Evolutionary conservation across 176 grass and related monocot species (phyloP).

Genomic region (Oryza meyeriana): DNA sequence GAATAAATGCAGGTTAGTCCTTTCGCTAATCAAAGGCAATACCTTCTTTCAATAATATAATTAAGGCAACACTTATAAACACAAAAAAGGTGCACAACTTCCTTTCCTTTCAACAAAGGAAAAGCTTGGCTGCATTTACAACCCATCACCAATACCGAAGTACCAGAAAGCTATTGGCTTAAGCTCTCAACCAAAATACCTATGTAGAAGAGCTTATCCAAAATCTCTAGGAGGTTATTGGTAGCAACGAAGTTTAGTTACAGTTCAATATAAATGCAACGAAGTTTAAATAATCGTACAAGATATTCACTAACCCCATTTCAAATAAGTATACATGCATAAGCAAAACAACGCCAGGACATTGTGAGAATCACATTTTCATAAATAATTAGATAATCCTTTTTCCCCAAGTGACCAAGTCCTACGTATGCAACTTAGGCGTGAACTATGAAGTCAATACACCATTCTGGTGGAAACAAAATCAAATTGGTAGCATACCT

Average conservation of each 20-base stretch:
- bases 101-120: not conserved
- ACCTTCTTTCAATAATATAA: too few species aligned
- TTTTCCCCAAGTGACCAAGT: not conserved
- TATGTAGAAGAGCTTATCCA: not conserved
- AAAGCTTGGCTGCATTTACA: not conserved
- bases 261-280: not conserved
- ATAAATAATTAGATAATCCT: not conserved
- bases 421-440: not conserved
- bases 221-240: not conserved
- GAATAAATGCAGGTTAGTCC: not conserved
- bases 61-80: not conserved
- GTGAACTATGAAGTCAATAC: not conserved
- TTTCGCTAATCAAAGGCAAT: not conserved
- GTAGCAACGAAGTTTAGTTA: not conserved
- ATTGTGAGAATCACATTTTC: not conserved
- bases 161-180: not conserved
- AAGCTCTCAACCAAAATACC: not conserved
- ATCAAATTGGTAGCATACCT: constrained; percentile 41
- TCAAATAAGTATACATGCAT: not conserved
- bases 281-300: not conserved
- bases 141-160: not conserved
- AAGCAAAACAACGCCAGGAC: not conserved
- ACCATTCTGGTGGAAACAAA: not conserved
- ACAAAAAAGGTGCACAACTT: not conserved
- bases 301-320: not conserved